Evolutionary conservation across 129 eudicot genomes (phyloP).

Genomic region (Pittosporum tobira): DNA sequence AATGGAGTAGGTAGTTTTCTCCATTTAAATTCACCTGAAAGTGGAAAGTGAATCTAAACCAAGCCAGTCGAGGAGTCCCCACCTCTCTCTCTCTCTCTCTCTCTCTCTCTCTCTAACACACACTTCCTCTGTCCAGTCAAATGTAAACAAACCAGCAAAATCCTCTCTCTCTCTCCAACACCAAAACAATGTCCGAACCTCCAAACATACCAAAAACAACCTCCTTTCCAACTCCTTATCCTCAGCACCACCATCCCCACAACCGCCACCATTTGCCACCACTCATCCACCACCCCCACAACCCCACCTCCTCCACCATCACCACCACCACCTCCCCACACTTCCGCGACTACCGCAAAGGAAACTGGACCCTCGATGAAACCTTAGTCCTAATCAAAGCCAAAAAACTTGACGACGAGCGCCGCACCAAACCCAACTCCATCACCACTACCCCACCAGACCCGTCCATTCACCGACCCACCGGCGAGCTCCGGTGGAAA

Average conservation of each 20-base stretch:
- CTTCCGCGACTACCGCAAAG: slow-evolving; percentile 41
- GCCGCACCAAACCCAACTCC: slow-evolving; percentile 22
- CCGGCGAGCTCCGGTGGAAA: slow-evolving; percentile 44
- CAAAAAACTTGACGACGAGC: slow-evolving; percentile 37
- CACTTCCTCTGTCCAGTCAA: background rate
- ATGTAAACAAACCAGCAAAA: too few species aligned
- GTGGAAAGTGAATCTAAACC: background rate
- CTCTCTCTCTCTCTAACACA: background rate
- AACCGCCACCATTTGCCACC: slow-evolving; percentile 19
- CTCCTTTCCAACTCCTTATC: slow-evolving; percentile 6
- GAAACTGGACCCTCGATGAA: slow-evolving; percentile 50
- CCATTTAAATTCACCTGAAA: too few species aligned
- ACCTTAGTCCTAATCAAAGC: slow-evolving; percentile 37
- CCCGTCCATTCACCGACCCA: slow-evolving; percentile 13
- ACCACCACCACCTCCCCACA: background rate
- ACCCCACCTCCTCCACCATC: slow-evolving; percentile 11
- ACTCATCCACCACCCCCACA: slow-evolving; percentile 11
- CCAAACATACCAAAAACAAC: slow-evolving; percentile 16
- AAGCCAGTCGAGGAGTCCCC: background rate
- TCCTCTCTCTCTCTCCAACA: background rate
- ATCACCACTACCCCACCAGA: background rate
- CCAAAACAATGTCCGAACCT: slow-evolving; percentile 32
- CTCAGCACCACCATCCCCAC: slow-evolving; percentile 2
- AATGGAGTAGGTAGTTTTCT: too few species aligned
- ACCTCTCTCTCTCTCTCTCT: background rate